A percentile compares a stretch with the other conserved stretches of the same genome.
phyloP scores from a whole-genome alignment of 495 filamentous ascomycete genomes.

The Neurospora tetraspora region DNA sequence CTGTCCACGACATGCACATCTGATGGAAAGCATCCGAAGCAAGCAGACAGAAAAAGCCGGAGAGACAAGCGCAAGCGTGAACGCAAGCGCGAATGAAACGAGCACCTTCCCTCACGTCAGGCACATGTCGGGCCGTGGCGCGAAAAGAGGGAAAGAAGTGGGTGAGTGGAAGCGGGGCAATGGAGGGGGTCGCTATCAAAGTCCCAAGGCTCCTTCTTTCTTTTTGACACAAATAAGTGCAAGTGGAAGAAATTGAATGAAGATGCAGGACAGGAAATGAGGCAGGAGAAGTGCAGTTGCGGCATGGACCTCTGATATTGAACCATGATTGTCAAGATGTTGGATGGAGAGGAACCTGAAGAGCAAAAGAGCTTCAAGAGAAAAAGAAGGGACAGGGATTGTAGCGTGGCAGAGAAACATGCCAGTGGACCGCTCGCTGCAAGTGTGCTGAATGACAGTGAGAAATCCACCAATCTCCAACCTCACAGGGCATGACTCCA shows the following conservation, averaged over 20 bases:
- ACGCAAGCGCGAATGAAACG: not conserved
- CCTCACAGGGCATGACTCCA: not conserved
- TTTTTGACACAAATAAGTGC: not conserved
- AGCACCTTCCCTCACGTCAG: constrained; percentile 9
- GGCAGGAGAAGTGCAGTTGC: not conserved
- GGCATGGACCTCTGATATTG: not conserved
- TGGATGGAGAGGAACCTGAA: not conserved
- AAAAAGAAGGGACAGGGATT: not conserved
- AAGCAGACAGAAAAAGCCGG: not conserved
- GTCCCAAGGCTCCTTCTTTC: not conserved
- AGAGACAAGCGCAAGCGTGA: not conserved
- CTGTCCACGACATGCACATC: not conserved
- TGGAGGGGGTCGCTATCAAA: not conserved
- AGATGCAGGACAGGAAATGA: not conserved
- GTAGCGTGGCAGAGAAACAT: constrained; percentile 3
- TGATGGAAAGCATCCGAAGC: not conserved
- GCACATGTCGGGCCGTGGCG: constrained; percentile 11
- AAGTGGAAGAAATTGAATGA: not conserved
- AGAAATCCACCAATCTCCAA: not conserved
- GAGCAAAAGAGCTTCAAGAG: not conserved
- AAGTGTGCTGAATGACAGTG: not conserved
- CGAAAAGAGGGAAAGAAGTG: not conserved
- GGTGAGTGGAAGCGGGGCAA: not conserved
- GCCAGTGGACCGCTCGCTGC: not conserved
- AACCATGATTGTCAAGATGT: not conserved